These are phyloP conservation scores for Jamesozyma rosinii DNA, from an alignment of 805 yeast genomes.

Conservation along the genomic window DNA sequence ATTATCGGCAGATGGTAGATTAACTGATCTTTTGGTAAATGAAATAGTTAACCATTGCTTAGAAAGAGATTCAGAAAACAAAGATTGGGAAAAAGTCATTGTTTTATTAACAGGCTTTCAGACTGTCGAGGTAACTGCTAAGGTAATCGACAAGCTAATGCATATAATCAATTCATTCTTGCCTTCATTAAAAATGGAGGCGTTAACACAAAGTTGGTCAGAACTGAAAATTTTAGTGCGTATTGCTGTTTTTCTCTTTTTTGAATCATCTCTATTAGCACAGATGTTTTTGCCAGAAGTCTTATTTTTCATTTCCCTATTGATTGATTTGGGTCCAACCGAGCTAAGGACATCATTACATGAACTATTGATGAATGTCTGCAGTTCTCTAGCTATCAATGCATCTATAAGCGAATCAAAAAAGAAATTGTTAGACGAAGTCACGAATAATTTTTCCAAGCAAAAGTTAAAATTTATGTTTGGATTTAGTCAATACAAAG, in stretches of 20 bases:
- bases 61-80: conserved; percentile 68
- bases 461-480: conserved; percentile 60
- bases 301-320: conserved; percentile 54
- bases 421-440: conserved; percentile 36
- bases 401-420: conserved; percentile 39
- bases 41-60: conserved; percentile 67
- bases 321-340: conserved; percentile 41
- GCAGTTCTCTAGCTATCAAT: conserved; percentile 58
- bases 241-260: conserved; percentile 55
- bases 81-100: conserved; percentile 54
- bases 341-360: conserved; percentile 54
- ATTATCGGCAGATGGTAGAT: conserved; percentile 50
- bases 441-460: conserved; percentile 38
- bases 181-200: conserved; percentile 34
- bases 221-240: conserved; percentile 62
- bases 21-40: conserved; percentile 52
- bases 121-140: conserved; percentile 62
- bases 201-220: conserved; percentile 50
- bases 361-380: conserved; percentile 52
- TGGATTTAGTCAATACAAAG: conserved; percentile 53
- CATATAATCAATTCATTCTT: conserved; percentile 43
- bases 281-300: conserved; percentile 65
- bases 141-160: conserved; percentile 49
- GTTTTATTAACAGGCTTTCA: conserved; percentile 58
- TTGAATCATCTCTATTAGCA: conserved; percentile 55